Evolutionary conservation across 2,329 filamentous ascomycete genomes (phyloP).

Genomic region (Hymenoscyphus fraxineus): DNA sequence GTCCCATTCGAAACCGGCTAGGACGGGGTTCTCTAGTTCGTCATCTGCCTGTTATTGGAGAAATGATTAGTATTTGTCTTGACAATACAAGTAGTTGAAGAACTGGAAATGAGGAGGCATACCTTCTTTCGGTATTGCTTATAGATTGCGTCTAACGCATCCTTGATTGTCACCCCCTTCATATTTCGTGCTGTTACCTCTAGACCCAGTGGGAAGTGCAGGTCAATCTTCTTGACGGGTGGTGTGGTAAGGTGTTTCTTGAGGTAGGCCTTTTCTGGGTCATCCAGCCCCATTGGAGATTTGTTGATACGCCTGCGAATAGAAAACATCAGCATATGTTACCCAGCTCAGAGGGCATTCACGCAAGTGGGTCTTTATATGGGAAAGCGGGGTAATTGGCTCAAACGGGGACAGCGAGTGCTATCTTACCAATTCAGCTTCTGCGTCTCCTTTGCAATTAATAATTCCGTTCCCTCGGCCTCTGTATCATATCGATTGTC

Average conservation of each 20-base stretch:
- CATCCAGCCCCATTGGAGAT: slow-evolving; percentile 72
- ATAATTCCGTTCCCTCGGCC: slow-evolving; percentile 65
- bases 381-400: slow-evolving; percentile 14
- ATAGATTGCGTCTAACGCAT: slow-evolving; percentile 90
- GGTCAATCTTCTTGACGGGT: slow-evolving; percentile 88
- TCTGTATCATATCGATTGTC: slow-evolving; percentile 47
- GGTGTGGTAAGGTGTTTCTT: slow-evolving; percentile 78
- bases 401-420: slow-evolving; percentile 4
- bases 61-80: slow-evolving; percentile 21
- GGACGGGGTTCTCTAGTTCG: slow-evolving; percentile 81
- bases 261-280: slow-evolving; percentile 65
- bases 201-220: slow-evolving; percentile 84
- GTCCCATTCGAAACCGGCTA: slow-evolving; percentile 95
- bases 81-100: slow-evolving; percentile 1
- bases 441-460: slow-evolving; percentile 78
- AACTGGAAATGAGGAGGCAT: slow-evolving; percentile 34
- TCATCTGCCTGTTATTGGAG: slow-evolving; percentile 68
- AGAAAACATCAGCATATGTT: slow-evolving; percentile 13
- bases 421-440: slow-evolving; percentile 75
- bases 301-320: slow-evolving; percentile 86
- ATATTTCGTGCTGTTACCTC: slow-evolving; percentile 87
- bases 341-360: background rate
- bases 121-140: slow-evolving; percentile 97
- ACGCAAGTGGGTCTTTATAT: background rate
- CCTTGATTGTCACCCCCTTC: slow-evolving; percentile 95